These are phyloP conservation scores for Pseudoturritis turrita DNA, from an alignment of 345 rosid genomes.

Conservation along the genomic window DNA sequence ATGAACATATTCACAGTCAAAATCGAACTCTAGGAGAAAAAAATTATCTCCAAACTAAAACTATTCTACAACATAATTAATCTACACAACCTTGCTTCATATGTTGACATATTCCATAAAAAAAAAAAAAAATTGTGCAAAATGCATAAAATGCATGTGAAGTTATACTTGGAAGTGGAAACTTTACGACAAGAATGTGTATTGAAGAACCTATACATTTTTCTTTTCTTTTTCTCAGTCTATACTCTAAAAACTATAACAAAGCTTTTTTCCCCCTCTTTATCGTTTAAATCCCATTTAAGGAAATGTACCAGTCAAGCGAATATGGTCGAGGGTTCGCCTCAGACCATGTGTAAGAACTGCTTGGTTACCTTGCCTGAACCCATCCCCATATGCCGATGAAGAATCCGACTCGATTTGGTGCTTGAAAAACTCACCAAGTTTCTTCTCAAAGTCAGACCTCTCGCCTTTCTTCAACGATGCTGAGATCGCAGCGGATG, in stretches of 20 bases:
- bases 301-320: constrained; percentile 79
- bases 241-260: constrained; percentile 22
- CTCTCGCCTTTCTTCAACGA: constrained; percentile 81
- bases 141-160: neutral
- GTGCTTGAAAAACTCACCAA: constrained; percentile 82
- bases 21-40: too few species aligned
- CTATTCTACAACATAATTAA: neutral
- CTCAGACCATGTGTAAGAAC: constrained; percentile 61
- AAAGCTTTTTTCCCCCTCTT: neutral
- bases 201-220: constrained; percentile 25
- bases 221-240: neutral
- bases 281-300: neutral
- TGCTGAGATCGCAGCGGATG: constrained; percentile 44
- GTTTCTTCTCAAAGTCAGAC: constrained; percentile 88
- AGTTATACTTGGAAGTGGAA: neutral
- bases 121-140: too few species aligned
- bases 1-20: too few species aligned
- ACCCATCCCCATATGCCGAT: constrained; percentile 86
- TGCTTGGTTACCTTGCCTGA: constrained; percentile 71
- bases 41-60: too few species aligned
- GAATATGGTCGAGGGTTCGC: constrained; percentile 86
- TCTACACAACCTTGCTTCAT: neutral
- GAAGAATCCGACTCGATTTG: constrained; percentile 85
- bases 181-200: constrained; percentile 8
- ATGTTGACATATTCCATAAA: too few species aligned